These are phyloP conservation scores for Ramularia endophylla DNA, from an alignment of 2,329 filamentous ascomycete genomes.

Conservation along the genomic window DNA sequence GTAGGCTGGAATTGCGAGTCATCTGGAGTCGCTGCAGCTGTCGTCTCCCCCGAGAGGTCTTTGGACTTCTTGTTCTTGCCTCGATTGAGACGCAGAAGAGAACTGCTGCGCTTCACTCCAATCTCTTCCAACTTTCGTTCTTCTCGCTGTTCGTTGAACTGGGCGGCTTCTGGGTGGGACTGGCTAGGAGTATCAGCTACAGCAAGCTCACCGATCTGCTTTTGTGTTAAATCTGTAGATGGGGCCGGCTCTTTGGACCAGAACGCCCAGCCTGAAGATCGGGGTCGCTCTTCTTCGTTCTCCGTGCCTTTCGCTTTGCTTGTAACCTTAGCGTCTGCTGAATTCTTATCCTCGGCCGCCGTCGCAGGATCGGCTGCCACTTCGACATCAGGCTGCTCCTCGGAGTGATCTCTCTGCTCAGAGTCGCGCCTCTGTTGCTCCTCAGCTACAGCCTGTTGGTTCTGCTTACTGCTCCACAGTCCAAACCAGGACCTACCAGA, in stretches of 20 bases:
- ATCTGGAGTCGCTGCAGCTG: conserved; percentile 18
- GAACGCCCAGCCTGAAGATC: conserved; percentile 68
- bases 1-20: conserved; percentile 16
- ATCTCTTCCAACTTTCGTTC: conserved; percentile 13
- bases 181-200: conserved; percentile 47
- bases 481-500: conserved; percentile 43
- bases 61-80: conserved; percentile 18
- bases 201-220: conserved; percentile 47
- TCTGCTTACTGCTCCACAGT: conserved; percentile 44
- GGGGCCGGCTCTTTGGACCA: conserved; percentile 60
- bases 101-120: conserved; percentile 16
- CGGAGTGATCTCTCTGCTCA: not conserved
- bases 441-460: conserved; percentile 29
- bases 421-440: conserved; percentile 17
- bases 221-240: conserved; percentile 53
- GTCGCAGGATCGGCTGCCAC: conserved; percentile 8
- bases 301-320: conserved; percentile 1
- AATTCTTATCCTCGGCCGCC: conserved; percentile 5
- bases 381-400: conserved; percentile 17
- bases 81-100: conserved; percentile 21
- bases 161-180: conserved; percentile 45
- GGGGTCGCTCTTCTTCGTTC: conserved; percentile 26
- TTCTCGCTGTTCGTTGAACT: conserved; percentile 41
- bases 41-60: conserved; percentile 17
- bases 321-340: not conserved